phyloP scores from a whole-genome alignment of 225 moss, liverwort and hornwort genomes.

The Pseudoscleropodium purum region DNA sequence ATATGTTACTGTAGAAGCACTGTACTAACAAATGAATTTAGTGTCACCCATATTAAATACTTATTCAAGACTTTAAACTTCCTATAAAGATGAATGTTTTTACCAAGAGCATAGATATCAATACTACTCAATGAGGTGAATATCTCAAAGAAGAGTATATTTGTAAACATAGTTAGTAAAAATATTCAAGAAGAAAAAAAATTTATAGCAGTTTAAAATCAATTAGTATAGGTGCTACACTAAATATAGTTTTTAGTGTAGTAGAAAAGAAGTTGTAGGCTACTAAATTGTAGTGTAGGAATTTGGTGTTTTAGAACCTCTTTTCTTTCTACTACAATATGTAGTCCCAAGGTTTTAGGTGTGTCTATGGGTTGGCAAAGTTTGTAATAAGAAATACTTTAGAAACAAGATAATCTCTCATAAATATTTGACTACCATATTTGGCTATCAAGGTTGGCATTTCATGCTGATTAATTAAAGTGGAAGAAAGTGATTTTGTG shows the following conservation, averaged over 20 bases:
- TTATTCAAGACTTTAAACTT: not conserved
- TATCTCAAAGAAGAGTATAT: not conserved
- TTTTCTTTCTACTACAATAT: not conserved
- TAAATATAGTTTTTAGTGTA: not conserved
- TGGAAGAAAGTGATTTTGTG: accelerated
- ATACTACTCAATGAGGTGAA: too few relatives aligned
- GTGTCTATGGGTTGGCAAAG: not conserved
- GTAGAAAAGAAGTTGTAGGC: not conserved
- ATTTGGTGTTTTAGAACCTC: not conserved
- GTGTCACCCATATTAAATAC: not conserved
- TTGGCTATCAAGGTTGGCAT: accelerated
- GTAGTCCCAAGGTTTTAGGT: not conserved
- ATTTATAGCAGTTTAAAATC: too few relatives aligned
- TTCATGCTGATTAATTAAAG: not conserved
- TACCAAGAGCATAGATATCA: too few relatives aligned
- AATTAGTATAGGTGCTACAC: not conserved
- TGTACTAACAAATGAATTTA: not conserved
- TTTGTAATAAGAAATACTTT: not conserved
- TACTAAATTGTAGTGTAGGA: not conserved
- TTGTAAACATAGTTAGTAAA: not conserved
- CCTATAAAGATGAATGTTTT: not conserved
- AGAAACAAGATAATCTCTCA: not conserved
- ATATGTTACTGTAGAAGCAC: not conserved
- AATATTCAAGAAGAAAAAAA: not conserved
- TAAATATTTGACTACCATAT: not conserved